Evolutionary conservation across 257 asterid genomes (phyloP), one percentile per base, ranked within the genome.

Genomic region (Mentha longifolia): DNA sequence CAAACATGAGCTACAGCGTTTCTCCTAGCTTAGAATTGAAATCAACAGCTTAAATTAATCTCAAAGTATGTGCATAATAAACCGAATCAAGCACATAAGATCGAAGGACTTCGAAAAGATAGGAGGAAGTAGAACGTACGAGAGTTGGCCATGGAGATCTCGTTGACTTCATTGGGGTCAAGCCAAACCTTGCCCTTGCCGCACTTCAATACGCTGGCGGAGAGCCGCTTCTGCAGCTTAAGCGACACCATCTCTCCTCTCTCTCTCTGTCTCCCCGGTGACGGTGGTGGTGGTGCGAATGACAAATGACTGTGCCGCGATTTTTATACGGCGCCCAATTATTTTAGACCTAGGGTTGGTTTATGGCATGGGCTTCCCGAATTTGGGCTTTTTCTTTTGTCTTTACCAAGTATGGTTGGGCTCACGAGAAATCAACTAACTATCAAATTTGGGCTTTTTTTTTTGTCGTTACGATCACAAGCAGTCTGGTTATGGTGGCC

Each of bases 171-270:
- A 76, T 91, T 91, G 0, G 97, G 97, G 51, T 91, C 97, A n/a
- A 91, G 92, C 97, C 97, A 91, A 25, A 89, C 97, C 84, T 91
- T 91, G 20, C 96, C 96, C 56, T 88, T 82, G 14, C 97, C 97
- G 70, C 97, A 91, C 86, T 89, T 91, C 77, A 91, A 82, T 3
- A 91, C 97, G 78, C 95, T 87, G 60, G 97, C 93, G 79, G 97
- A 77, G 1, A 91, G 90, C 89, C 97, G 91, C 89, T 91, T 91
- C 90, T 91, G 97, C 11, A 89, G 79, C 88, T 91, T 91, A 56
- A 91, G 84, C 49, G 96, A 83, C 83, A 89, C 97, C 97, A 91
- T 91, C 61, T 61, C 77, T n/a, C n/a, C n/a, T n/a, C n/a, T 54
- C 67, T 10, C 68, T 56, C 68, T 67, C 63, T 52, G 55, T 51